phyloP scores from a whole-genome alignment of 495 filamentous ascomycete genomes.

The Pyronema domesticum region DNA sequence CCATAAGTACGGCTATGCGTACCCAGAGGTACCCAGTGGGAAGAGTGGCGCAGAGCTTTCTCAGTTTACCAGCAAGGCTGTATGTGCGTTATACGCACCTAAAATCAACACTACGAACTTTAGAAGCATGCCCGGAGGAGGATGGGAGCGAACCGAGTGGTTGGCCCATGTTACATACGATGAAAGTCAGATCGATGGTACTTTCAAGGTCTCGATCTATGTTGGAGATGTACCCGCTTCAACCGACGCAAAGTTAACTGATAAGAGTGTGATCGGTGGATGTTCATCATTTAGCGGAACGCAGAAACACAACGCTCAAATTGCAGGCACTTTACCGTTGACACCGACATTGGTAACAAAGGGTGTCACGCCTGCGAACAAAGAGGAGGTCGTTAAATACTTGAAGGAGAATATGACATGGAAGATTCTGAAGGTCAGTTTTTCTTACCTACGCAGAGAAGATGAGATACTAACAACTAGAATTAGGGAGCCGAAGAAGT shows the following conservation, averaged over 20 bases:
- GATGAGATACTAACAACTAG: not conserved
- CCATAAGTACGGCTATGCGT: constrained; percentile 18
- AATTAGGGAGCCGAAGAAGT: constrained; percentile 8
- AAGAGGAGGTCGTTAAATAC: constrained; percentile 8
- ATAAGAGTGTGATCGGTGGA: constrained; percentile 9
- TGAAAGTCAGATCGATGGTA: constrained; percentile 12
- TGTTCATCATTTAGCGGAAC: constrained; percentile 5
- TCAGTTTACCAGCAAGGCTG: not conserved
- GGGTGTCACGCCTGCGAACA: not conserved
- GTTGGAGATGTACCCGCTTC: constrained; percentile 10
- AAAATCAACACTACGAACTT: not conserved
- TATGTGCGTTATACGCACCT: constrained; percentile 14
- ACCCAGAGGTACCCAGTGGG: constrained; percentile 21
- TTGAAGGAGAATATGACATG: constrained; percentile 14
- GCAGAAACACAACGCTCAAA: not conserved
- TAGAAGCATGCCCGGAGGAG: not conserved
- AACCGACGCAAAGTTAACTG: constrained; percentile 1
- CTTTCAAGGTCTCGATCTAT: constrained; percentile 9
- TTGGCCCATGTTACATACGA: constrained; percentile 14
- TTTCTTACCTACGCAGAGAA: not conserved
- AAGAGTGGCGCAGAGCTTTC: not conserved
- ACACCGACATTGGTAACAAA: constrained; percentile 15
- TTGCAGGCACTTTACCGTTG: constrained; percentile 19
- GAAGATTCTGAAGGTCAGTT: constrained; percentile 18
- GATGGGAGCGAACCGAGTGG: constrained; percentile 17